phyloP scores from a whole-genome alignment of 352 stramenopile genomes.

The Phytophthora niederhauseri region DNA sequence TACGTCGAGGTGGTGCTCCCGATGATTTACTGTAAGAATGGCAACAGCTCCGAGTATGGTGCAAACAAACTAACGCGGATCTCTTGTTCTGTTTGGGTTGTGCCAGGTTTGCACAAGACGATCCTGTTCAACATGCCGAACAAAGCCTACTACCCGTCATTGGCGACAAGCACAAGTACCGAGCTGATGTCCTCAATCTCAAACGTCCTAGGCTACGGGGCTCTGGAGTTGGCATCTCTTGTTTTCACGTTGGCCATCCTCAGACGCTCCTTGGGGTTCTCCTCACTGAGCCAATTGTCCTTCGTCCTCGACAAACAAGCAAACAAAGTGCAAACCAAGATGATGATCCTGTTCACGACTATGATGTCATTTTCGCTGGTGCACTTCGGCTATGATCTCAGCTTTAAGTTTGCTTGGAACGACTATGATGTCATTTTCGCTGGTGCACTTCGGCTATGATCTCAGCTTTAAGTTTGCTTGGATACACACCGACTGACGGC shows the following conservation, averaged over 20 bases:
- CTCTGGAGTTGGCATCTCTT: not conserved
- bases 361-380: not conserved
- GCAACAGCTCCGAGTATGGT: not conserved
- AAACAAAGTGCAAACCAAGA: not conserved
- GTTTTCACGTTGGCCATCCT: not conserved
- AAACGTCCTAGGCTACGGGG: not conserved
- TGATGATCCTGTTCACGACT: not conserved
- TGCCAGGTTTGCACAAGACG: not conserved
- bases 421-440: not conserved
- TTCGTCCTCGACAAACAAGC: not conserved
- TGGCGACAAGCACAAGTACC: not conserved
- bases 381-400: not conserved
- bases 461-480: not conserved
- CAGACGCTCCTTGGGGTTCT: not conserved
- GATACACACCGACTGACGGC: not conserved
- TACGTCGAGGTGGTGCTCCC: slow-evolving; percentile 40
- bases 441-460: not conserved
- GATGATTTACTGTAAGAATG: slow-evolving; percentile 28
- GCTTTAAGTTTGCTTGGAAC: not conserved
- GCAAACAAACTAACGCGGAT: not conserved
- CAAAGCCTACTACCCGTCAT: not conserved
- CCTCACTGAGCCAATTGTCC: not conserved
- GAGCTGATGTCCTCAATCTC: not conserved
- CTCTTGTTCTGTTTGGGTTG: too few relatives aligned
- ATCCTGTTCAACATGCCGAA: not conserved